Percentiles rank a stretch among this genome's conserved stretches.
These are phyloP conservation scores for Dryas integrifolia DNA, from an alignment of 331 rosid species.

Conservation along the genomic window DNA sequence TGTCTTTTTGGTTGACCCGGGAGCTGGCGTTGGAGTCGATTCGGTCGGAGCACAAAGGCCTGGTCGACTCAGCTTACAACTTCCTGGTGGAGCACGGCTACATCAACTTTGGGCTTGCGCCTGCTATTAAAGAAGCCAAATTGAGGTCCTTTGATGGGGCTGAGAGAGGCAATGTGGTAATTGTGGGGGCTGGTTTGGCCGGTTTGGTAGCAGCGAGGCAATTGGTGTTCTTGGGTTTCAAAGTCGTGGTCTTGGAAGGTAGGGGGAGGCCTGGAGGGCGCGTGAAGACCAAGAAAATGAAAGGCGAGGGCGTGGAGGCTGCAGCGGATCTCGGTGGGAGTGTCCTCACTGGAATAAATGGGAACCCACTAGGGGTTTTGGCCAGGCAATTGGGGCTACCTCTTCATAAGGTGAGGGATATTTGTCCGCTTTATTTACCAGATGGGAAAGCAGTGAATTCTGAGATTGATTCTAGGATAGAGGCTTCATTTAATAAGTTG, in stretches of 20 bases:
- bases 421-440: conserved; percentile 81
- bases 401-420: conserved; percentile 87
- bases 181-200: conserved; percentile 81
- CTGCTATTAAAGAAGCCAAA: conserved; percentile 58
- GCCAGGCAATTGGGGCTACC: conserved; percentile 89
- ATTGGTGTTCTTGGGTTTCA: conserved; percentile 73
- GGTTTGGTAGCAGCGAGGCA: conserved; percentile 86
- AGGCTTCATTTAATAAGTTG: conserved; percentile 69
- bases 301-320: conserved; percentile 54
- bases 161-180: conserved; percentile 62
- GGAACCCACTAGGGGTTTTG: conserved; percentile 85
- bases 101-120: conserved; percentile 75
- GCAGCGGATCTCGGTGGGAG: conserved; percentile 95
- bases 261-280: conserved; percentile 81
- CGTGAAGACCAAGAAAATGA: conserved; percentile 76
- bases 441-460: conserved; percentile 76
- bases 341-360: conserved; percentile 87
- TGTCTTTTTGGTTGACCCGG: conserved; percentile 64
- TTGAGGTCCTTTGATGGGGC: conserved; percentile 46
- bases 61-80: conserved; percentile 62
- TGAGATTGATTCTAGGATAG: conserved; percentile 65
- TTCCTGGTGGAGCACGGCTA: conserved; percentile 78
- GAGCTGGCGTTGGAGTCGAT: conserved; percentile 63
- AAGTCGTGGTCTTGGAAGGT: conserved; percentile 79
- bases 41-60: conserved; percentile 66